Percentiles rank a stretch among this genome's conserved stretches.
These are phyloP conservation scores for Amanita thiersii DNA, from an alignment of 768 basidiomycete genomes.

Conservation along the genomic window DNA sequence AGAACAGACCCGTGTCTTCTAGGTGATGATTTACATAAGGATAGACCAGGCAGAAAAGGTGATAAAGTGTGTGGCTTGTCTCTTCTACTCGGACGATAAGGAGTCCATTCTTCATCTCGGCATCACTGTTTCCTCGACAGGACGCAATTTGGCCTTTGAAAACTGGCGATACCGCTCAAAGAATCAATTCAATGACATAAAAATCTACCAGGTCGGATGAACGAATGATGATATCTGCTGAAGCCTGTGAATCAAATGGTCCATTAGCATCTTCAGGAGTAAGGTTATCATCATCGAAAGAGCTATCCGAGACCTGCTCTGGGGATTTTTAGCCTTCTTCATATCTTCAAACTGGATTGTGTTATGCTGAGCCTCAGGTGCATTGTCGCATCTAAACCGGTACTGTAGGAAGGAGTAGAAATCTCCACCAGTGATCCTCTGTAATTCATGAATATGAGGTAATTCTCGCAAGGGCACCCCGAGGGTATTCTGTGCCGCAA, in stretches of 20 bases:
- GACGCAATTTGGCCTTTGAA: too few relatives aligned
- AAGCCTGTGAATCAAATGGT: neutral
- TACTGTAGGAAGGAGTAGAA: too few relatives aligned
- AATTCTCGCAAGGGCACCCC: neutral
- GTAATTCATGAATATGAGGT: neutral
- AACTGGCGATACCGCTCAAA: slow-evolving; percentile 21
- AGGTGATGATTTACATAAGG: too few relatives aligned
- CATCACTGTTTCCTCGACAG: too few relatives aligned
- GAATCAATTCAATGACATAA: slow-evolving; percentile 16
- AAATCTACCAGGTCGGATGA: slow-evolving; percentile 23
- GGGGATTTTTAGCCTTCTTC: too few relatives aligned
- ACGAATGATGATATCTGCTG: slow-evolving; percentile 13
- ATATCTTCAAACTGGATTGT: too few relatives aligned
- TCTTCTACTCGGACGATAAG: slow-evolving; percentile 11
- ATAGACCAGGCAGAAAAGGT: slow-evolving; percentile 6
- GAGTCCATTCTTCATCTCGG: slow-evolving; percentile 2
- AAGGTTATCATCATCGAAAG: neutral
- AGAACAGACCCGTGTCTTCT: neutral
- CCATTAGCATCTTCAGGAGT: neutral
- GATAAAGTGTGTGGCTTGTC: slow-evolving; percentile 7
- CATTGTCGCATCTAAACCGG: too few relatives aligned
- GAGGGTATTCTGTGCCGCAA: slow-evolving; percentile 1
- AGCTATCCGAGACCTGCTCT: too few relatives aligned
- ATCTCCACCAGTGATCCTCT: slow-evolving; percentile 1
- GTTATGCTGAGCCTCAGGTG: too few relatives aligned